Percentiles rank a stretch among this genome's conserved stretches.
phyloP scores from a whole-genome alignment of 2,329 filamentous ascomycete species.

The Fusarium devonianum region DNA sequence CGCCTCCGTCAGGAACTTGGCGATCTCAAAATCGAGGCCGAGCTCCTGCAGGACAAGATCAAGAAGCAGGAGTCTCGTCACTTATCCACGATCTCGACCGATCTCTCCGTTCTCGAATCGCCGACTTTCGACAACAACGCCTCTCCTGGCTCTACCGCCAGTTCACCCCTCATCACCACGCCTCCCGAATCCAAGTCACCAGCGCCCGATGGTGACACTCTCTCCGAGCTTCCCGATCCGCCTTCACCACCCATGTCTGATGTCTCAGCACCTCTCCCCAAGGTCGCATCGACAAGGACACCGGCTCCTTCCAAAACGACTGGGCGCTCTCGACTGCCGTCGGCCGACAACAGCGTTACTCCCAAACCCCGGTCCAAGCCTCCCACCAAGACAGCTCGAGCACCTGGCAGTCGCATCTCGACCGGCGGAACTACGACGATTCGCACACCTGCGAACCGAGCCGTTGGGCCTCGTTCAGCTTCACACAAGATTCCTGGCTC shows the following conservation, averaged over 20 bases:
- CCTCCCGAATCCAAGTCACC: slow-evolving; percentile 77
- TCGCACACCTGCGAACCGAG: slow-evolving; percentile 54
- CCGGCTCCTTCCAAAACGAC: slow-evolving; percentile 48
- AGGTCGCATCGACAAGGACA: slow-evolving; percentile 49
- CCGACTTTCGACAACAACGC: slow-evolving; percentile 74
- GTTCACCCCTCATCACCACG: slow-evolving; percentile 88
- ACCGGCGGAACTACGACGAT: slow-evolving; percentile 56
- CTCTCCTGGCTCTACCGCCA: slow-evolving; percentile 85
- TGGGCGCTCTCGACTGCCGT: slow-evolving; percentile 56
- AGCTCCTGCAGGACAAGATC: slow-evolving; percentile 93
- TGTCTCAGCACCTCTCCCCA: slow-evolving; percentile 68
- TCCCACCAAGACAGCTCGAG: slow-evolving; percentile 44
- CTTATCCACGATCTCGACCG: slow-evolving; percentile 66
- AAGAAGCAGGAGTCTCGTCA: slow-evolving; percentile 71
- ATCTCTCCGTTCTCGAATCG: slow-evolving; percentile 70
- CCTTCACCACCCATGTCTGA: slow-evolving; percentile 96
- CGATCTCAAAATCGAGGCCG: slow-evolving; percentile 92
- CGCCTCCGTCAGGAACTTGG: slow-evolving; percentile 88
- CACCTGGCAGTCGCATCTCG: slow-evolving; percentile 53
- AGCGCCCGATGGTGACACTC: slow-evolving; percentile 61
- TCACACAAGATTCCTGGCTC: slow-evolving; percentile 62
- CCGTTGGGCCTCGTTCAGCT: slow-evolving; percentile 64
- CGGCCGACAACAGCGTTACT: slow-evolving; percentile 61
- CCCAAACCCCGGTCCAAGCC: slow-evolving; percentile 65
- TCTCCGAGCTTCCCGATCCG: slow-evolving; percentile 77